Percentiles rank a stretch among this genome's conserved stretches.
These are phyloP conservation scores for Solanum piurae DNA, from an alignment of 257 asterid species.

Conservation along the genomic window DNA sequence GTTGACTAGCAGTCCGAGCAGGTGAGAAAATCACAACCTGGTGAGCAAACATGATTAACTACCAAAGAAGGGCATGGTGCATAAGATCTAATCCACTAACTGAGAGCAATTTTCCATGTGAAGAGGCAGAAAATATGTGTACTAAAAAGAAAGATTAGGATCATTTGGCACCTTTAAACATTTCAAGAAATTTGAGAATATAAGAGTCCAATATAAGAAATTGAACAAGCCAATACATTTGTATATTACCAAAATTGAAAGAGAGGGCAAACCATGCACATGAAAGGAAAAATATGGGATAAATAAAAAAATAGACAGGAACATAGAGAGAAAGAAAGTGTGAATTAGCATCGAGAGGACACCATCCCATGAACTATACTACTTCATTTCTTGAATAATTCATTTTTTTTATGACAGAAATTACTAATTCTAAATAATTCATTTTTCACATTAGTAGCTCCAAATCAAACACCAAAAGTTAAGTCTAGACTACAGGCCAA, in stretches of 20 bases:
- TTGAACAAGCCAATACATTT: not conserved
- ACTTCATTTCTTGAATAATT: not conserved
- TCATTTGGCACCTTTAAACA: not conserved
- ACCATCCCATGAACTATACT: not conserved
- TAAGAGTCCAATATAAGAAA: not conserved
- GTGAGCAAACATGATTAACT: not conserved
- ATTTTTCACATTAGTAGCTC: not conserved
- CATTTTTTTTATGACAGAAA: not conserved
- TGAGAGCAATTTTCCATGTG: not conserved
- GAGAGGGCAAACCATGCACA: not conserved
- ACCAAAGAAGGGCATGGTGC: not conserved
- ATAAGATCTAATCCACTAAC: not conserved
- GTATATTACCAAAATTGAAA: not conserved
- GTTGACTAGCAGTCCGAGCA: constrained; percentile 93
- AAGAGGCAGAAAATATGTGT: not conserved
- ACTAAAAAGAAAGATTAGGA: not conserved
- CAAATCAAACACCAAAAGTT: not conserved
- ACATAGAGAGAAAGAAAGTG: not conserved
- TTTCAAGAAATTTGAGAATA: not conserved
- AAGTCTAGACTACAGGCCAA: not conserved
- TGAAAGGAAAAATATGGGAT: not conserved
- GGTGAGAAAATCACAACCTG: constrained; percentile 89
- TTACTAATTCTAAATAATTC: not conserved
- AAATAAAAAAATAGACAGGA: not conserved
- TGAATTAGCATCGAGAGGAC: not conserved